Percentiles rank a stretch among this genome's conserved stretches.
Conservation (phyloP, 768 basidiomycete species). For the Rhizopogon rudus region DNA sequence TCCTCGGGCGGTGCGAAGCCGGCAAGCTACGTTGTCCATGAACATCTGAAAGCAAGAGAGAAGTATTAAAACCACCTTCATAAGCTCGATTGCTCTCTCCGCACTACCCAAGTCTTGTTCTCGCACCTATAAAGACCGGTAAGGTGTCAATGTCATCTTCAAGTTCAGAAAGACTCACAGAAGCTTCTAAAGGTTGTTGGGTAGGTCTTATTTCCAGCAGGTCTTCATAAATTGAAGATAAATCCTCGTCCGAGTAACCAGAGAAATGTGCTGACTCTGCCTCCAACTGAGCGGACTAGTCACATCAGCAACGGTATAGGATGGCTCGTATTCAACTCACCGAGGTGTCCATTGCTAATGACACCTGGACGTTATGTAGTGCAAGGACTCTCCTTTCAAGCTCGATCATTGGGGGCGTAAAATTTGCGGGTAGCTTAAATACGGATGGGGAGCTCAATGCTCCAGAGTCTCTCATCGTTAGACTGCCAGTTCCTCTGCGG, state of each 20-base stretch:
- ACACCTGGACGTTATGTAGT: neutral
- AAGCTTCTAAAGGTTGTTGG: constrained; percentile 17
- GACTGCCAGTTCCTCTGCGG: neutral
- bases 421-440: neutral
- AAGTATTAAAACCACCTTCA: constrained; percentile 34
- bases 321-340: neutral
- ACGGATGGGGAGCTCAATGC: neutral
- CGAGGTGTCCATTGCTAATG: neutral
- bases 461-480: neutral
- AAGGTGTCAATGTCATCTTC: neutral
- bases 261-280: neutral
- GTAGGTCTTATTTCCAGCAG: constrained; percentile 26
- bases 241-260: constrained; percentile 31
- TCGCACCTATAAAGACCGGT: constrained; percentile 34
- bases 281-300: neutral
- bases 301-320: neutral
- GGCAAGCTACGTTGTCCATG: constrained; percentile 31
- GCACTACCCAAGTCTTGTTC: constrained; percentile 44
- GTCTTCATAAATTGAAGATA: constrained; percentile 37
- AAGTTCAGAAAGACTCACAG: constrained; percentile 30
- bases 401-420: neutral
- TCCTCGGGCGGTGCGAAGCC: constrained; percentile 38
- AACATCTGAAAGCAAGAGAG: neutral
- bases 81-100: constrained; percentile 46
- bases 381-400: neutral